phyloP scores from a whole-genome alignment of 2,329 filamentous ascomycete genomes.

The Beauveria sp. region DNA sequence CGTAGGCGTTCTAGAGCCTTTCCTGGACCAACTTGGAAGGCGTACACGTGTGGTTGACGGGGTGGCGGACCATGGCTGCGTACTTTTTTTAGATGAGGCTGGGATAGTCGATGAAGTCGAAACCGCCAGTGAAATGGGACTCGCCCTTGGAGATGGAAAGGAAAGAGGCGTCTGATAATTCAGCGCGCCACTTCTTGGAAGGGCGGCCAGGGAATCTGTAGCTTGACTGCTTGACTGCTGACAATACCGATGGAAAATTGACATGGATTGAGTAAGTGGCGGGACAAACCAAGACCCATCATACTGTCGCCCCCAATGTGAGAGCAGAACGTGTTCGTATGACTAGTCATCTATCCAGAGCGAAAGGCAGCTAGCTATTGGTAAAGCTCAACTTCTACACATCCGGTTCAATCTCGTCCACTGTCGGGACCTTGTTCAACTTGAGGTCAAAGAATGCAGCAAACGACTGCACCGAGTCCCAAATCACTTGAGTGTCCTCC shows the following conservation, averaged over 20 bases:
- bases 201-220: neutral
- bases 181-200: neutral
- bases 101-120: neutral
- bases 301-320: no score
- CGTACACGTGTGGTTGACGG: constrained; percentile 7
- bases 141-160: neutral
- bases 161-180: neutral
- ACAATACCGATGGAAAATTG: neutral
- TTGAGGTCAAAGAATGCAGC: constrained; percentile 19
- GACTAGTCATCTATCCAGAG: no score
- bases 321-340: no score
- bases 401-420: constrained; percentile 23
- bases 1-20: constrained; percentile 1
- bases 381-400: constrained; percentile 8
- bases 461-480: constrained; percentile 19
- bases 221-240: neutral
- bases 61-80: neutral
- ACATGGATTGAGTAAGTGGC: neutral
- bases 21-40: constrained; percentile 1
- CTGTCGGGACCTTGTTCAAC: constrained; percentile 20
- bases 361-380: neutral
- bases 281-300: no score
- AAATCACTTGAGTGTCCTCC: constrained; percentile 20
- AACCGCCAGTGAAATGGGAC: neutral
- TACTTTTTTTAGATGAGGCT: neutral